phyloP scores from a whole-genome alignment of 2,329 filamentous ascomycete species.

The Cladophialophora chaetospira region DNA sequence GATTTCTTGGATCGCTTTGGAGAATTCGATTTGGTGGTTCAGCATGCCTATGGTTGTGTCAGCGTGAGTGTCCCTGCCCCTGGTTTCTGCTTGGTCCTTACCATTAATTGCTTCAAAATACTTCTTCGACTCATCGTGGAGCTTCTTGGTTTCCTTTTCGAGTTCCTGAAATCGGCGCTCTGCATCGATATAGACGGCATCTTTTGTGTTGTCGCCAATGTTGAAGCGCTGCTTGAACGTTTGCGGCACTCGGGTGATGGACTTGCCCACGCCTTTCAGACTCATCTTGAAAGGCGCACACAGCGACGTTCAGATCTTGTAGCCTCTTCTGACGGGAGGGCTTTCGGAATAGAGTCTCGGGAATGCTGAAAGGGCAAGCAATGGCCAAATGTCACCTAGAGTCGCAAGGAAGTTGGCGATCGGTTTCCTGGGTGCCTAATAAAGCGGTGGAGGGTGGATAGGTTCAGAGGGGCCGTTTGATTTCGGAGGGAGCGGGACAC shows the following conservation, averaged over 20 bases:
- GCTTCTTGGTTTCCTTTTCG: constrained; percentile 92
- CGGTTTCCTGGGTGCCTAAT: constrained; percentile 5
- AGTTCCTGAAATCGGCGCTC: constrained; percentile 92
- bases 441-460: background rate
- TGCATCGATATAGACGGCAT: constrained; percentile 90
- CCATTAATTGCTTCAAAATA: constrained; percentile 97
- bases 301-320: too few relatives aligned
- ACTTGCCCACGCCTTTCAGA: constrained; percentile 95
- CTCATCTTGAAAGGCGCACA: constrained; percentile 75
- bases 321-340: too few relatives aligned
- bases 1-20: constrained; percentile 90
- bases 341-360: background rate
- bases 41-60: constrained; percentile 72
- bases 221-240: constrained; percentile 90
- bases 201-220: constrained; percentile 91
- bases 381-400: background rate
- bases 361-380: background rate
- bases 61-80: constrained; percentile 1
- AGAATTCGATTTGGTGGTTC: constrained; percentile 96
- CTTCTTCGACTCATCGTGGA: constrained; percentile 95
- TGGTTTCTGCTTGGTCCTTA: constrained; percentile 36
- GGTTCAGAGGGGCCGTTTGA: constrained; percentile 4
- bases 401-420: background rate
- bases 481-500: constrained; percentile 5
- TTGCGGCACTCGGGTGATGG: constrained; percentile 86